These are phyloP conservation scores for Chaetothyriales sp. DNA, from an alignment of 2,329 filamentous ascomycete genomes.

Conservation along the genomic window DNA sequence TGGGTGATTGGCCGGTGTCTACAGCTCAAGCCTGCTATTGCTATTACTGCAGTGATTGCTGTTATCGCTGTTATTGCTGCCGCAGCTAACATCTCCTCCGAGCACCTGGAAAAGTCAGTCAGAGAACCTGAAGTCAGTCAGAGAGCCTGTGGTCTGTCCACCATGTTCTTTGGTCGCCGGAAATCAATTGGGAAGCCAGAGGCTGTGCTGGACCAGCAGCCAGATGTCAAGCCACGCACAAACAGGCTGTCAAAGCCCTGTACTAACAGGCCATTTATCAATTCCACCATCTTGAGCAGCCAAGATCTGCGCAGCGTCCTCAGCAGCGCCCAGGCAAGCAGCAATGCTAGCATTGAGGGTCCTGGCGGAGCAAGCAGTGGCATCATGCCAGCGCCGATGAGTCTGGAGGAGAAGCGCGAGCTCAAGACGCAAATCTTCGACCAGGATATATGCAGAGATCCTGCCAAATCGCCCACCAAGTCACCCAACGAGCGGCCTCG, in stretches of 20 bases:
- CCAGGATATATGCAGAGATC: neutral
- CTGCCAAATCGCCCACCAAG: neutral
- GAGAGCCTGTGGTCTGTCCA: too few species aligned
- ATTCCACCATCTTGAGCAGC: slow-evolving; percentile 6
- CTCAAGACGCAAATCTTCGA: neutral
- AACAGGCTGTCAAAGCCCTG: slow-evolving; percentile 16
- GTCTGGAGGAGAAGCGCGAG: neutral
- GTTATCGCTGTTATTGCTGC: too few species aligned
- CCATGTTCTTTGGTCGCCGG: slow-evolving; percentile 9
- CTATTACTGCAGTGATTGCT: too few species aligned
- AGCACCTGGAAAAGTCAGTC: too few species aligned
- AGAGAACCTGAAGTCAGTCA: too few species aligned
- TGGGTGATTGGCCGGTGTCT: neutral
- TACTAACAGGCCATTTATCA: slow-evolving; percentile 9
- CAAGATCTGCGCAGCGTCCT: slow-evolving; percentile 2
- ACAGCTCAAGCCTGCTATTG: neutral
- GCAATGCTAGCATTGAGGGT: slow-evolving; percentile 6
- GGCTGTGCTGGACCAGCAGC: slow-evolving; percentile 1
- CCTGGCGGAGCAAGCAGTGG: neutral
- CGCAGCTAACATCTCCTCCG: neutral
- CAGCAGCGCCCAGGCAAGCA: neutral
- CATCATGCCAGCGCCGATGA: neutral
- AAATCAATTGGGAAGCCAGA: slow-evolving; percentile 6
- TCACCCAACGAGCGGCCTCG: neutral
- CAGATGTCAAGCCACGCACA: slow-evolving; percentile 10